Conservation (phyloP, 2,329 filamentous ascomycete species). For the Juglanconis sp. region DNA sequence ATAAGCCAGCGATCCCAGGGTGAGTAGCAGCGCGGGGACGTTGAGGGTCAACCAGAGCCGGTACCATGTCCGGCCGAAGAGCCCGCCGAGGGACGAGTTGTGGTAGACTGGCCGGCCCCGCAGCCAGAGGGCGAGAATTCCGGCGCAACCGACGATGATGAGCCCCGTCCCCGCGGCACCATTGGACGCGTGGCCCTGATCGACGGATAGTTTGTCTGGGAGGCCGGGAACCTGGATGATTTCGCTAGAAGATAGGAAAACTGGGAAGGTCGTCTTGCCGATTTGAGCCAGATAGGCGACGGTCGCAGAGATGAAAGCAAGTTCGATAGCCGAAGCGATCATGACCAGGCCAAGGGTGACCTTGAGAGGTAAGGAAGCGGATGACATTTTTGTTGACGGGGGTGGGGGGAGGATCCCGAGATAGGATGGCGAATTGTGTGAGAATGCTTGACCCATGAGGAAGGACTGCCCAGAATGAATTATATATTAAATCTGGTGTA, state of each 20-base stretch:
- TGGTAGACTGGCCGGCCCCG: slow-evolving; percentile 24
- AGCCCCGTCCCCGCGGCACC: slow-evolving; percentile 37
- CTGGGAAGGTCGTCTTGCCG: slow-evolving; percentile 26
- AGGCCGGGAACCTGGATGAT: slow-evolving; percentile 27
- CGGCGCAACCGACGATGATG: slow-evolving; percentile 32
- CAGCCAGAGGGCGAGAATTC: slow-evolving; percentile 29
- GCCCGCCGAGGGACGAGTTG: slow-evolving; percentile 14
- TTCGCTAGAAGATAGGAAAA: slow-evolving; percentile 27
- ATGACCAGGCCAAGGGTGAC: slow-evolving; percentile 31
- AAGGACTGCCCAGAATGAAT: background rate
- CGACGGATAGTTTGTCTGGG: slow-evolving; percentile 31
- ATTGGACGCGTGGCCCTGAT: slow-evolving; percentile 41
- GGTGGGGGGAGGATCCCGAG: background rate
- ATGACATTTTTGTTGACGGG: slow-evolving; percentile 11
- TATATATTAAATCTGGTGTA: background rate
- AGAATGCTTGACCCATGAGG: background rate
- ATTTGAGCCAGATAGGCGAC: slow-evolving; percentile 35
- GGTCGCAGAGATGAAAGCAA: slow-evolving; percentile 36
- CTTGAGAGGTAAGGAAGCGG: slow-evolving; percentile 19
- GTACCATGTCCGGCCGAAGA: slow-evolving; percentile 24
- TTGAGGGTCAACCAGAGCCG: slow-evolving; percentile 33
- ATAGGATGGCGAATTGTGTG: background rate
- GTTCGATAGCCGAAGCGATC: slow-evolving; percentile 35
- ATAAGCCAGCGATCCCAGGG: slow-evolving; percentile 33
- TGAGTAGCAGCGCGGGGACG: slow-evolving; percentile 34